phyloP scores from a whole-genome alignment of 140 eudicot species.

The Bidens hawaiensis region DNA sequence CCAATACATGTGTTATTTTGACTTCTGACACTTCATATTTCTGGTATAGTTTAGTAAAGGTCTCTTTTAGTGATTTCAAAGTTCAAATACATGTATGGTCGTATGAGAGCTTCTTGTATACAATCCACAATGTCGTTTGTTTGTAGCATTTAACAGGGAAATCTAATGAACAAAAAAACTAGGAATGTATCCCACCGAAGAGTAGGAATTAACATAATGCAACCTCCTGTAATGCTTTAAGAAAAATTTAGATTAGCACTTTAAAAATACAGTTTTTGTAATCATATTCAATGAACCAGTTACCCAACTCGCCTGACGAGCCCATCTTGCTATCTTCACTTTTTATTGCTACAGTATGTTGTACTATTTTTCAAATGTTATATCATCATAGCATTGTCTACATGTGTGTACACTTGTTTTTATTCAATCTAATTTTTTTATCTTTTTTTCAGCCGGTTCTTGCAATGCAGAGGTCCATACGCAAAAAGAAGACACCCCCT shows the following conservation, averaged over 20 bases:
- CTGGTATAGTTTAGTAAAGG: not conserved
- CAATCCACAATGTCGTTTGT: not conserved
- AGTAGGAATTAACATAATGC: not conserved
- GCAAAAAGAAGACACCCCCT: conserved; percentile 92
- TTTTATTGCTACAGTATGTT: not conserved
- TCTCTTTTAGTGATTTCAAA: not conserved
- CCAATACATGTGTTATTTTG: not conserved
- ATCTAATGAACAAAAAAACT: not conserved
- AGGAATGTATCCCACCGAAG: not conserved
- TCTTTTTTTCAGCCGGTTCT: conserved; percentile 77
- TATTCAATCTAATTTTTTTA: conserved; percentile 1
- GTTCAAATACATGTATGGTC: too few relatives aligned
- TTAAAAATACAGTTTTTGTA: not conserved
- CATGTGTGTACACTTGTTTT: not conserved
- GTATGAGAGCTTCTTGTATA: too few relatives aligned
- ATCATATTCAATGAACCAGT: not conserved
- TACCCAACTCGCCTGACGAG: not conserved
- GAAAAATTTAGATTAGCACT: not conserved
- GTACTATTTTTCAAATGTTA: not conserved
- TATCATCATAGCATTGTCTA: not conserved
- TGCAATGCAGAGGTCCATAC: conserved; percentile 98
- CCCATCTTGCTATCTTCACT: not conserved
- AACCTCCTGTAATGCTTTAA: not conserved
- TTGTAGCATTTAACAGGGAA: not conserved
- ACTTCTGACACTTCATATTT: not conserved